These are phyloP conservation scores for Neurospora sp. DNA, from an alignment of 495 filamentous ascomycete species.

Conservation along the genomic window DNA sequence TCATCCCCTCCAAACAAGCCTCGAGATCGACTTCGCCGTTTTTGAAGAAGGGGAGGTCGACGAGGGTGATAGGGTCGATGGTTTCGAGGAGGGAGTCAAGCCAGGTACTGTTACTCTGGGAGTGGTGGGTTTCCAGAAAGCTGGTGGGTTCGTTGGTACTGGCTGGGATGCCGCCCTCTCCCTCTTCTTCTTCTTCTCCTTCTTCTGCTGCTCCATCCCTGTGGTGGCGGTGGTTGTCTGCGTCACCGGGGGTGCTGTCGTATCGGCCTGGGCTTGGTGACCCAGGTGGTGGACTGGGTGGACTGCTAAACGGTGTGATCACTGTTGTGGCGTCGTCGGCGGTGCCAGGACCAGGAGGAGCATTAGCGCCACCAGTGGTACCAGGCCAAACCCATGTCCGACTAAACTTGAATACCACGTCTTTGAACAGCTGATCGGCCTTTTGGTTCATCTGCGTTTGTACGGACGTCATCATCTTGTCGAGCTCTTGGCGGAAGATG, in stretches of 20 bases:
- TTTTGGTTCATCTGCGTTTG: constrained; percentile 10
- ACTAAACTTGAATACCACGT: constrained; percentile 8
- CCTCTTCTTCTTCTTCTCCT: background rate
- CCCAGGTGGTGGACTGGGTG: background rate
- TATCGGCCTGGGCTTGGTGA: background rate
- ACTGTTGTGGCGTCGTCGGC: background rate
- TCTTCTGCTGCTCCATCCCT: background rate
- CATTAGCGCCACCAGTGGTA: background rate
- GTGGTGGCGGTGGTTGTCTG: background rate
- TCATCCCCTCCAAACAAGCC: background rate
- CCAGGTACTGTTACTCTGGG: background rate
- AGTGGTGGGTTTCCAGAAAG: too few species aligned
- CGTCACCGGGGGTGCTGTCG: background rate
- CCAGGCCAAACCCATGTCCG: constrained; percentile 2
- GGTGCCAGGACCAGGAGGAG: background rate
- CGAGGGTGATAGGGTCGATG: background rate
- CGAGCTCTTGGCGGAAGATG: constrained; percentile 15
- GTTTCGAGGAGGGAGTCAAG: background rate
- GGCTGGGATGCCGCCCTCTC: background rate
- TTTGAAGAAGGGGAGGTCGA: background rate
- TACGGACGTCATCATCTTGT: constrained; percentile 8
- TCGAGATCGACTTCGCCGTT: background rate
- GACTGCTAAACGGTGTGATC: background rate
- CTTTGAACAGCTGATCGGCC: constrained; percentile 9
- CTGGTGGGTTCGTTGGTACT: background rate